Percentiles rank a stretch among this genome's conserved stretches.
Conservation (phyloP, 805 yeast species). For the Millerago galiae region DNA sequence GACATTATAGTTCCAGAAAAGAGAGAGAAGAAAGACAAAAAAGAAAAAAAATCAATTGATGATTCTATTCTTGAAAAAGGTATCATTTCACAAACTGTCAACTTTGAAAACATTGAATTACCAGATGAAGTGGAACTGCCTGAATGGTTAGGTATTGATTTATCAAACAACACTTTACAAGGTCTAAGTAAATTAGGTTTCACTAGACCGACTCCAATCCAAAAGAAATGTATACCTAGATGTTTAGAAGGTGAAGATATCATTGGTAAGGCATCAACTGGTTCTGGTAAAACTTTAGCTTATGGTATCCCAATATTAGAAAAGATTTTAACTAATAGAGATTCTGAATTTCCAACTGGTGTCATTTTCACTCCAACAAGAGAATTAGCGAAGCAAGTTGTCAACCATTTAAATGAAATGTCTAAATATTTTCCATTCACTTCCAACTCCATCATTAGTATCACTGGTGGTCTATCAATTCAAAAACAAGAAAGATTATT, state of each 20-base stretch:
- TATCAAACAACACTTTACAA: conserved; percentile 52
- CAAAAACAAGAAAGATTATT: conserved; percentile 87
- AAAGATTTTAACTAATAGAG: conserved; percentile 32
- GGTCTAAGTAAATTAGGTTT: conserved; percentile 59
- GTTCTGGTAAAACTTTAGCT: conserved; percentile 96
- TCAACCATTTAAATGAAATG: conserved; percentile 60
- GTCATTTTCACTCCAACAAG: conserved; percentile 91
- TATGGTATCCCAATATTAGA: conserved; percentile 91
- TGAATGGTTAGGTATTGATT: conserved; percentile 45
- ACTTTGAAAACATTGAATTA: conserved; percentile 28
- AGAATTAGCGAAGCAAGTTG: conserved; percentile 93
- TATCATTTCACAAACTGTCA: conserved; percentile 17
- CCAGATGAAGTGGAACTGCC: conserved; percentile 42
- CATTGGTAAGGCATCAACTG: conserved; percentile 95
- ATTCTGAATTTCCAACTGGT: conserved; percentile 51
- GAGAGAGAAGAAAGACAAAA: conserved; percentile 15
- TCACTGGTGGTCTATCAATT: conserved; percentile 93
- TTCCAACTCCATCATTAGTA: conserved; percentile 55
- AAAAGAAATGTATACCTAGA: conserved; percentile 64
- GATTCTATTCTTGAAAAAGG: conserved; percentile 11
- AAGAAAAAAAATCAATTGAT: conserved; percentile 16
- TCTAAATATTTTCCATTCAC: conserved; percentile 46
- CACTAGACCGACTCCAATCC: conserved; percentile 77
- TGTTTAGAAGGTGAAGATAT: conserved; percentile 73
- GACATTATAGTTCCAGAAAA: neutral